Evolutionary conservation across 2,329 filamentous ascomycete species (phyloP), one percentile per base, ranked within the genome.

Genomic region (Chaetomium sp.): DNA sequence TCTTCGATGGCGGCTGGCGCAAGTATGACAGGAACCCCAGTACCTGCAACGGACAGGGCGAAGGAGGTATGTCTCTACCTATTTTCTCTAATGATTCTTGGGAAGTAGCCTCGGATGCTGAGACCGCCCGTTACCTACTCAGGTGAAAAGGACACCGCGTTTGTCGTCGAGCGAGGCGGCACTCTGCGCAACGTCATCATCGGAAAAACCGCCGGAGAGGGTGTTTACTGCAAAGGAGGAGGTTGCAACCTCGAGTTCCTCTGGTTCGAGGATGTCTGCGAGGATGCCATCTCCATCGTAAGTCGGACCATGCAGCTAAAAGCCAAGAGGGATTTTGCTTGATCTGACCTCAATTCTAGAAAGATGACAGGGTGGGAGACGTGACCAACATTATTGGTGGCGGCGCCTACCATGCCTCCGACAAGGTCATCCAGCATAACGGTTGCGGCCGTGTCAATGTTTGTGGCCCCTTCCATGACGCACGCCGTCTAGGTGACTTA

Each of bases 231-330:
- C 23, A 57, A 57, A 16, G 55, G 55, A 19, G 55, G 55, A 4
- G 55, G 55, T 12, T 57, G 55, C 55, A 57, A 57, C 35, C 55
- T 57, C 35, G 55, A 57, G 35, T 57, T 57, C 5, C 21, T 57
- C 23, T 57, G 55, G 55, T 57, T 57, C 23, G 55, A 57, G 55
- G 55, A 57, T 10, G 55, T 57, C 35, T 57, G 55, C 23, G 55
- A 57, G 55, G 55, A 57, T 29, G 55, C 55, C 23, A 57, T 57
- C 55, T 57, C 55, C 35, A 57, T 57, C 33, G 51, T 55, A 55
- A 35, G 51, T 21, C 12, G 10, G 5, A 13, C 29, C 3, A n/a
- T 23, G 2, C 8, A 33, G 8, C 19, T 12, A 19, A 29, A 33
- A n/a, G 27, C 3, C 21, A 25, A 51, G 3, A 1, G 1, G 25